These are phyloP conservation scores for Scytalidium sp. DNA, from an alignment of 2,329 filamentous ascomycete genomes.

Conservation along the genomic window DNA sequence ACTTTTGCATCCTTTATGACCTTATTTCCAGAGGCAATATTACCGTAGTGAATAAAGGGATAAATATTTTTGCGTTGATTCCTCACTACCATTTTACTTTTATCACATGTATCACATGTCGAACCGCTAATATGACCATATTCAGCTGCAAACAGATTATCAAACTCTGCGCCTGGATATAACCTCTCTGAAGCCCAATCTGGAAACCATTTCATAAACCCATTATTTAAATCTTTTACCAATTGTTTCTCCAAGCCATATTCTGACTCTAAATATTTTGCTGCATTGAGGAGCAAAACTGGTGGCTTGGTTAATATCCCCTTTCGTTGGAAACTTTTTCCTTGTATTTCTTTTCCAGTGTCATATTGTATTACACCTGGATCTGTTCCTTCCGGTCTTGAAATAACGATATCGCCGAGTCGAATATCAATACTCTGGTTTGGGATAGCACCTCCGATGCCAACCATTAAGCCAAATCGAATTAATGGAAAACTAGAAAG, in stretches of 20 bases:
- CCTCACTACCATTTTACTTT: background rate
- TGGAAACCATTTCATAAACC: too few species aligned
- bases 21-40: constrained; percentile 26
- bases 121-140: constrained; percentile 16
- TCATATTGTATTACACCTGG: constrained; percentile 12
- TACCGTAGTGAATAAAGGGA: constrained; percentile 20
- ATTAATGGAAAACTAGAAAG: constrained; percentile 13
- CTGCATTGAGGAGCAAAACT: constrained; percentile 15
- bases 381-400: constrained; percentile 1
- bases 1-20: constrained; percentile 23
- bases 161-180: constrained; percentile 15
- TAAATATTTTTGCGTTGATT: background rate
- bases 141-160: constrained; percentile 18
- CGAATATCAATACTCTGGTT: constrained; percentile 5
- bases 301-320: constrained; percentile 12
- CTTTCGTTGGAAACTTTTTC: constrained; percentile 3
- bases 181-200: constrained; percentile 10
- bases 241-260: constrained; percentile 11
- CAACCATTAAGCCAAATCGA: constrained; percentile 14
- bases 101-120: constrained; percentile 1
- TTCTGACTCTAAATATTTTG: constrained; percentile 14
- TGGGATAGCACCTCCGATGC: constrained; percentile 14
- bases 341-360: constrained; percentile 5
- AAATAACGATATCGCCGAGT: constrained; percentile 9
- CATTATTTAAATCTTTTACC: constrained; percentile 8